Conservation (phyloP, 257 asterid genomes). For the Catharanthus roseus region DNA sequence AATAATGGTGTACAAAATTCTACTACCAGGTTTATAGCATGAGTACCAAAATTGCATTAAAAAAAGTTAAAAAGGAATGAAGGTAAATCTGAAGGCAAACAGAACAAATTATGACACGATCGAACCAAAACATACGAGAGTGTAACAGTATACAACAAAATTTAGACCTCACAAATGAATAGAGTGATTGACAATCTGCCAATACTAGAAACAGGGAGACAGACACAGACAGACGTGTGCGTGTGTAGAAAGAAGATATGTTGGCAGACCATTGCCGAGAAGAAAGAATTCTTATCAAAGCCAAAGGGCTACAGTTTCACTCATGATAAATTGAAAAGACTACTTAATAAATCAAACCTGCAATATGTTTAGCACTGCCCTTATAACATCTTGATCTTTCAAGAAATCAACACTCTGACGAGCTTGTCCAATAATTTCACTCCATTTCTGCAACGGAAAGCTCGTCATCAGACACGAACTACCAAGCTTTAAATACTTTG, state of each 20-base stretch:
- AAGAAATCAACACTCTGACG: slow-evolving; percentile 79
- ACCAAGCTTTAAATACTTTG: not conserved
- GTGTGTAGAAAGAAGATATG: no score
- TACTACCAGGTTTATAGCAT: not conserved
- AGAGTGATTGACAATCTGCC: not conserved
- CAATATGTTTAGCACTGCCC: slow-evolving; percentile 89
- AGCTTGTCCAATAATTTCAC: slow-evolving; percentile 89
- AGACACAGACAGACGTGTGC: not conserved
- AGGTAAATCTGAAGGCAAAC: not conserved
- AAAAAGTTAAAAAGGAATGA: not conserved
- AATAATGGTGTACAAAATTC: not conserved
- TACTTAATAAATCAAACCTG: slow-evolving; percentile 46
- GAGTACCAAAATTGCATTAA: not conserved
- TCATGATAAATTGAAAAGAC: not conserved
- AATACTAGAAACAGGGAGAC: not conserved
- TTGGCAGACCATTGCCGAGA: not conserved
- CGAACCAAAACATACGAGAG: not conserved
- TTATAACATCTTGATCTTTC: slow-evolving; percentile 83
- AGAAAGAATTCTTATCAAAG: not conserved
- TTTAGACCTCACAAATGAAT: not conserved
- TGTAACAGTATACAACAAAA: not conserved
- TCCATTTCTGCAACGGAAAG: slow-evolving; percentile 75
- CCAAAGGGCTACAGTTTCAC: not conserved
- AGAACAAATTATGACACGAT: not conserved
- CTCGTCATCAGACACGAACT: slow-evolving; percentile 22